These are phyloP conservation scores for Mucor lusitanicus DNA, from an alignment of 371 early-diverging fungal genomes.

Conservation along the genomic window DNA sequence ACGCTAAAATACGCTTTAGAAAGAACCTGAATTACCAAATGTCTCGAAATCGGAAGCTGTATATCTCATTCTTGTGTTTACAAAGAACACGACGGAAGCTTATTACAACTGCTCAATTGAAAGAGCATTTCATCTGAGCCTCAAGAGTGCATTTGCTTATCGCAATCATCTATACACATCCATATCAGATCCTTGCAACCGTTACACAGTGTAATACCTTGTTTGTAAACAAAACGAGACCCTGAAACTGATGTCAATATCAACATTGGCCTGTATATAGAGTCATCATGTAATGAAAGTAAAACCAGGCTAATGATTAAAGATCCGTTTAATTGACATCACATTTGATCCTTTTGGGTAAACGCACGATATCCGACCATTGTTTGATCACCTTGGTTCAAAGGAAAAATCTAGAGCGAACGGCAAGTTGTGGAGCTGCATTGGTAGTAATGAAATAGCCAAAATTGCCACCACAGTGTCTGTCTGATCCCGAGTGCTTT, in stretches of 20 bases:
- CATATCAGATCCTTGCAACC: not conserved
- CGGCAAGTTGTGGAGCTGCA: no score
- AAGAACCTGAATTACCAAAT: no score
- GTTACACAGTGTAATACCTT: not conserved
- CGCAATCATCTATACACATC: not conserved
- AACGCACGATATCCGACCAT: not conserved
- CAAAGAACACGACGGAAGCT: no score
- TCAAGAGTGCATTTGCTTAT: no score
- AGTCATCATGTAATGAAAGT: not conserved
- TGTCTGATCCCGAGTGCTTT: no score
- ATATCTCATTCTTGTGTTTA: no score
- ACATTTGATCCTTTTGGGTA: not conserved
- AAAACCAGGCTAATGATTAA: not conserved
- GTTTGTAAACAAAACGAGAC: not conserved
- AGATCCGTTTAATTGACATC: not conserved
- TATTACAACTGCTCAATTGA: no score
- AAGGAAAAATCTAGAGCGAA: not conserved
- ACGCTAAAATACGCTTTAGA: no score
- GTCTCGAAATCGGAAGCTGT: no score
- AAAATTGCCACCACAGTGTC: no score
- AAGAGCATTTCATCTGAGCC: no score
- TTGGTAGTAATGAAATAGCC: no score
- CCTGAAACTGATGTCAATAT: not conserved
- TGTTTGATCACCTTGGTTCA: not conserved
- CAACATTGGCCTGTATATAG: not conserved